Percentiles rank a stretch among this genome's conserved stretches.
These are phyloP conservation scores for Entomophthora muscae DNA, from an alignment of 371 early-diverging fungal species.

Conservation along the genomic window DNA sequence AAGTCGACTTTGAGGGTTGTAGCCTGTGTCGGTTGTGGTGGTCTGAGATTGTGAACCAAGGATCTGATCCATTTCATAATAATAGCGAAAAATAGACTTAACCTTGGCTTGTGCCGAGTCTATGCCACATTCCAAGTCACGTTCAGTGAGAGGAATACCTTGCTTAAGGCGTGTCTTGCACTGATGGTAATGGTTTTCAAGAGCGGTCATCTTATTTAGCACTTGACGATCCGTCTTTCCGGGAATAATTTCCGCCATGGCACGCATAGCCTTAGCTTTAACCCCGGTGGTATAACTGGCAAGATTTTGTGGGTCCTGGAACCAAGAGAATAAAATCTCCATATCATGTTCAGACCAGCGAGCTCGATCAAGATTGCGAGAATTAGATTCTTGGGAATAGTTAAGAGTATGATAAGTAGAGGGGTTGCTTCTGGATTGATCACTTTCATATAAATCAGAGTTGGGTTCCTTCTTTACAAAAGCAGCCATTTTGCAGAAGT, in stretches of 20 bases:
- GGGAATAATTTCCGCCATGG: constrained; percentile 2
- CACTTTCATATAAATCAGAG: not conserved
- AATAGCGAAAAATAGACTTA: constrained; percentile 3
- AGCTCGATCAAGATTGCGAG: not conserved
- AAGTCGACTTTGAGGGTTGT: not conserved
- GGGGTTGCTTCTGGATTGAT: not conserved
- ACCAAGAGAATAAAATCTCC: not conserved
- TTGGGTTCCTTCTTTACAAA: not conserved
- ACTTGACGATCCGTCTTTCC: not conserved
- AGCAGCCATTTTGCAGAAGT: not conserved
- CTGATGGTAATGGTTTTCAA: not conserved
- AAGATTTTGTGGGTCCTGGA: not conserved
- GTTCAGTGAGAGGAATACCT: constrained; percentile 6
- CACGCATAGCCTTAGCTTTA: constrained; percentile 19
- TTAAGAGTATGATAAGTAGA: not conserved
- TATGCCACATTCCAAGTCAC: not conserved
- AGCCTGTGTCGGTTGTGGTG: not conserved
- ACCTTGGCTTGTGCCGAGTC: not conserved
- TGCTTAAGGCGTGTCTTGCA: not conserved
- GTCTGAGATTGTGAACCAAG: not conserved
- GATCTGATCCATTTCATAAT: constrained; percentile 6
- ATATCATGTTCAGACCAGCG: not conserved
- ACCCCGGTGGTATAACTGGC: constrained; percentile 14
- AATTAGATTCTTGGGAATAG: not conserved
- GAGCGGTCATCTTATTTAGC: not conserved